Conservation (phyloP, 768 basidiomycete genomes). For the Tylopilus sp. region DNA sequence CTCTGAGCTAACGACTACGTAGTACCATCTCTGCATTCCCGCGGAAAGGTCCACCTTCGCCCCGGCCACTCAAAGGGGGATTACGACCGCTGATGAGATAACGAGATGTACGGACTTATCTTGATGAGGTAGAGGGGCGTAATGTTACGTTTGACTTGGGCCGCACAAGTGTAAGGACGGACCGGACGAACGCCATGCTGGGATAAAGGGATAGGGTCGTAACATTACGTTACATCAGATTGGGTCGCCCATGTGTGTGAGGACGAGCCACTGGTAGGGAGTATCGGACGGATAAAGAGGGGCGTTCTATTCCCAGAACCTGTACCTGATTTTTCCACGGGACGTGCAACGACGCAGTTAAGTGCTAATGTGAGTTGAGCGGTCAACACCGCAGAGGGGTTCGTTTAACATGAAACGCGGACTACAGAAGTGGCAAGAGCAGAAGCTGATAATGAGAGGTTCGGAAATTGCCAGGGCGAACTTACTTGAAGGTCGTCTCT, state of each 20-base stretch:
- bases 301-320: conserved; percentile 60
- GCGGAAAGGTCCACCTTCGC: conserved; percentile 17
- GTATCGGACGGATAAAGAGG: conserved; percentile 41
- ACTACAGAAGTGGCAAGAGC: conserved; percentile 12
- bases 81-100: conserved; percentile 19
- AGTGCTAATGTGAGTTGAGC: neutral
- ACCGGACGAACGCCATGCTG: conserved; percentile 30
- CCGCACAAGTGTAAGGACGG: conserved; percentile 3
- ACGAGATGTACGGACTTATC: conserved; percentile 13
- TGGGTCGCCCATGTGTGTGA: conserved; percentile 5
- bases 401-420: conserved; percentile 19
- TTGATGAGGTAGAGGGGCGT: conserved; percentile 12
- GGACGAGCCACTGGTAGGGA: conserved; percentile 6
- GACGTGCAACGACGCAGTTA: conserved; percentile 50
- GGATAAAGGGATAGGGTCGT: neutral
- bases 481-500: conserved; percentile 64
- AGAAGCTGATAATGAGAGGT: conserved; percentile 21
- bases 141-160: conserved; percentile 16
- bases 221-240: conserved; percentile 1
- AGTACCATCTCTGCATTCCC: conserved; percentile 9
- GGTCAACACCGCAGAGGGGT: neutral
- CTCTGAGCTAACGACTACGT: conserved; percentile 22
- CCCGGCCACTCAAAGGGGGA: conserved; percentile 1
- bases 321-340: conserved; percentile 54
- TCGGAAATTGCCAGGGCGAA: conserved; percentile 16